These are phyloP conservation scores for Larix sibirica DNA, from an alignment of 83 land plant species.

Conservation along the genomic window DNA sequence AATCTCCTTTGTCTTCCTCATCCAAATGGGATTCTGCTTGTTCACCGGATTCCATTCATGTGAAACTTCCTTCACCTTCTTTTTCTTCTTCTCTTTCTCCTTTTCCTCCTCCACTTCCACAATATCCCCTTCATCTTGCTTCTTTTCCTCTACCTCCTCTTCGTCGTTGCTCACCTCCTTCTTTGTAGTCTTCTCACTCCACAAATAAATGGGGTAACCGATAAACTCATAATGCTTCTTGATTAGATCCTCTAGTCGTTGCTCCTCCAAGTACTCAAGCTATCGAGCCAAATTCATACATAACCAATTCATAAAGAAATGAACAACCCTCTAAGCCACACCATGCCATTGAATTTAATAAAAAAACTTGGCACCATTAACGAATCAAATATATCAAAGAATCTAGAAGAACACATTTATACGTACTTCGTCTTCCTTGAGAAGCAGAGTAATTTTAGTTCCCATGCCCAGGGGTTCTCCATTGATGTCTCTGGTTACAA, in stretches of 20 bases:
- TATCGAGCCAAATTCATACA: too few species aligned
- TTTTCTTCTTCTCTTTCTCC: slow-evolving; percentile 54
- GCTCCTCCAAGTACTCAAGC: slow-evolving; percentile 75
- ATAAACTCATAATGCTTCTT: slow-evolving; percentile 70
- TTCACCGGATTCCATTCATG: too few species aligned
- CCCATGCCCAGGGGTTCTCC: slow-evolving; percentile 48
- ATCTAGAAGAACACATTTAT: neutral
- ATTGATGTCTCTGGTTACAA: neutral
- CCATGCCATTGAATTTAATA: too few species aligned
- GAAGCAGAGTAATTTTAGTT: slow-evolving; percentile 47
- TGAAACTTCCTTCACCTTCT: slow-evolving; percentile 76
- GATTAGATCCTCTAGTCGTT: slow-evolving; percentile 71
- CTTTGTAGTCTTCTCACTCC: slow-evolving; percentile 58
- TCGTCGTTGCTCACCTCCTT: slow-evolving; percentile 60
- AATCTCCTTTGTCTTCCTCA: too few species aligned
- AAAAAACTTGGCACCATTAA: too few species aligned
- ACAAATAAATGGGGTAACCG: slow-evolving; percentile 54
- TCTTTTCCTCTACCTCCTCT: slow-evolving; percentile 48
- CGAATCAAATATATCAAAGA: too few species aligned
- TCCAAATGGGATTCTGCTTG: too few species aligned
- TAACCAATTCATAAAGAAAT: neutral
- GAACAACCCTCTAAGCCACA: neutral
- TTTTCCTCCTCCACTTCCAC: slow-evolving; percentile 67
- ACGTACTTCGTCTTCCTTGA: slow-evolving; percentile 28
- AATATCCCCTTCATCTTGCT: slow-evolving; percentile 52